Percentiles rank a stretch among this genome's conserved stretches.
These are phyloP conservation scores for Ceratocystis ficicola DNA, from an alignment of 2,329 filamentous ascomycete species.

Conservation along the genomic window DNA sequence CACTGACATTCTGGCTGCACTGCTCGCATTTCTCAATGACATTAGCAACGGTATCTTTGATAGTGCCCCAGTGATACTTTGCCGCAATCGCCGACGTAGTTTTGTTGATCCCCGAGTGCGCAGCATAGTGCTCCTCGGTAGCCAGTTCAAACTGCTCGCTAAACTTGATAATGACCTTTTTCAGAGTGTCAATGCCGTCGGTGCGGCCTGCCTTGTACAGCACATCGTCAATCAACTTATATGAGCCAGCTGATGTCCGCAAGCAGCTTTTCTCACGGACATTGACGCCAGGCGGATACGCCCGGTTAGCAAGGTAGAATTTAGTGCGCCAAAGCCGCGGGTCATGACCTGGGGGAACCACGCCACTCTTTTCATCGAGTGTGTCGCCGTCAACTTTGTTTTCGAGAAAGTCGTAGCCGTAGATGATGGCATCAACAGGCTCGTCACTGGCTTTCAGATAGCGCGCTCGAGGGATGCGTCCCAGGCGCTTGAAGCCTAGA, in stretches of 20 bases:
- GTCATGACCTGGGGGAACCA: constrained; percentile 36
- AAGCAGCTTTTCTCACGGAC: constrained; percentile 91
- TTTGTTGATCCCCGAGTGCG: constrained; percentile 94
- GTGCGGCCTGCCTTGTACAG: constrained; percentile 66
- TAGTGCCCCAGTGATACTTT: constrained; percentile 92
- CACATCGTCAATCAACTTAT: constrained; percentile 68
- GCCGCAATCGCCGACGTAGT: constrained; percentile 90
- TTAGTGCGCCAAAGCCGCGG: constrained; percentile 98
- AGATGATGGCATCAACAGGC: constrained; percentile 64
- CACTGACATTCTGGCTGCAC: constrained; percentile 61
- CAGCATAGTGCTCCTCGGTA: constrained; percentile 55
- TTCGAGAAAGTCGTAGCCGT: constrained; percentile 50
- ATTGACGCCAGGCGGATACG: constrained; percentile 87
- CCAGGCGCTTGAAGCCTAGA: constrained; percentile 84
- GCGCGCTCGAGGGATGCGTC: constrained; percentile 62
- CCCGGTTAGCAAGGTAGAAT: constrained; percentile 88
- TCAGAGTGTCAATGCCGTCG: constrained; percentile 30
- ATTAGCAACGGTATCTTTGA: constrained; percentile 92
- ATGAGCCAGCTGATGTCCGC: constrained; percentile 85
- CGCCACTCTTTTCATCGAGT: constrained; percentile 28
- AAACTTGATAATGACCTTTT: constrained; percentile 89
- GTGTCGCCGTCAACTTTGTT: constrained; percentile 29
- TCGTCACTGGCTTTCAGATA: constrained; percentile 56
- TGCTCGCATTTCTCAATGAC: constrained; percentile 85
- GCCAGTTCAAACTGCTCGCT: constrained; percentile 85